Percentiles rank a stretch among this genome's conserved stretches.
Evolutionary conservation across 345 rosid genomes (phyloP).

Genomic region (Salix koriyanagi): DNA sequence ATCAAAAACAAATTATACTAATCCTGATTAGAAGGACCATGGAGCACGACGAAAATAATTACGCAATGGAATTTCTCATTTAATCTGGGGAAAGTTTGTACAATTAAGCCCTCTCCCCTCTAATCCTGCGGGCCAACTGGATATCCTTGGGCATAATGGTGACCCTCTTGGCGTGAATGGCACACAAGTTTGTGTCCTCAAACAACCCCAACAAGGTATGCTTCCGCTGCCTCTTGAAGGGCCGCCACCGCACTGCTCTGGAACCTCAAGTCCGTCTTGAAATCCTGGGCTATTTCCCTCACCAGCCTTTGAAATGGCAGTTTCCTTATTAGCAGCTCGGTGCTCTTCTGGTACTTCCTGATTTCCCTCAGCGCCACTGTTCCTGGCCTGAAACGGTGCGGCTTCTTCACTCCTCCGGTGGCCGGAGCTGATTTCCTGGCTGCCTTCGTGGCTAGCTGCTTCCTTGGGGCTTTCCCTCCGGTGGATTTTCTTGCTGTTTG

Average conservation of each 20-base stretch:
- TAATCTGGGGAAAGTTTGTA: no score
- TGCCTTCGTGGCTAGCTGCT: conserved; percentile 24
- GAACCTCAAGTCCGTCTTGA: conserved; percentile 22
- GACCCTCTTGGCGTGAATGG: conserved; percentile 22
- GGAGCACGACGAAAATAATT: no score
- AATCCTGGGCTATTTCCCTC: conserved; percentile 28
- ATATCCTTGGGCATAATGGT: conserved; percentile 27
- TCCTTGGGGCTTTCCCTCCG: conserved; percentile 24
- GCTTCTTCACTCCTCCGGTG: conserved; percentile 30
- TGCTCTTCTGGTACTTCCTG: conserved; percentile 28
- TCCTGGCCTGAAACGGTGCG: conserved; percentile 25
- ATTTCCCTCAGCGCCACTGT: conserved; percentile 23
- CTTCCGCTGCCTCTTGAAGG: conserved; percentile 24
- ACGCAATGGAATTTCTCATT: no score
- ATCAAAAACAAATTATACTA: no score
- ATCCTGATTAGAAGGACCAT: no score
- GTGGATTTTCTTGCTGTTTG: conserved; percentile 28
- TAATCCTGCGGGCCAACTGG: conserved; percentile 22
- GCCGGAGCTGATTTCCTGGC: conserved; percentile 26
- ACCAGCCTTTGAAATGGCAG: conserved; percentile 25
- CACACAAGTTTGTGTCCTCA: conserved; percentile 23
- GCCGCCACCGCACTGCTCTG: conserved; percentile 25
- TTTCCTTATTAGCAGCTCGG: conserved; percentile 21
- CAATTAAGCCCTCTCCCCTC: conserved; percentile 21
- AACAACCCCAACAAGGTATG: conserved; percentile 22